Base-by-base conservation (phyloP, 306 rosid genomes). In the Ochetophila trinervis region DNA sequence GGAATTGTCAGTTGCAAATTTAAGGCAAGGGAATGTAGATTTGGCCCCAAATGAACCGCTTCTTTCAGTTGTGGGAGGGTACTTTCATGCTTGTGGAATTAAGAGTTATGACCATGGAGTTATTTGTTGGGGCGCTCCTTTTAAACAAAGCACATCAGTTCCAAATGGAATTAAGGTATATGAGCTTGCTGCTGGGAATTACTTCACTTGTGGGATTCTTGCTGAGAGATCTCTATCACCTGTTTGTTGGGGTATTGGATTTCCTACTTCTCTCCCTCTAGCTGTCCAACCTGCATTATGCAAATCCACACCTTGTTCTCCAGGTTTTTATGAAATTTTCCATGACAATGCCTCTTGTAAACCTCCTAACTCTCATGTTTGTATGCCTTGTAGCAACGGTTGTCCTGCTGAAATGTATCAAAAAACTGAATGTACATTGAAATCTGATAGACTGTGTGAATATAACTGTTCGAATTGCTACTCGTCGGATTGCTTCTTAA, bases 61-160 rank as follows among this genome's bases (percentile, higher is more conserved):
- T 86, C 79, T 86, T 11, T 84, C 89, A 48, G 88, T 93, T 4
- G 96, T 86, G 8, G 98, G 98, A 62, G 98, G 97, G 48, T 89
- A 80, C 69, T 89, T 93, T 27, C 98, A 93, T 69, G 95, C 98
- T 30, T 93, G 97, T 69, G 98, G 98, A 27, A 84, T 93, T 63
- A 87, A 85, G 76, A 93, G 84, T 74, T 60, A 63, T 54, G 97
- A 86, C 60, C 93, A 67, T 10, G 87, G 82, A 23, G 91, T 93
- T 42, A 78, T 86, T 74, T 93, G 98, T 58, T 93, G 98, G 98
- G 98, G 98, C 4, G 85, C 70, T 65, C 56, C 68, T 32, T 69
- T 87, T 53, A 87, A 87, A 60, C 79, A 81, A 60, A 87, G 96
- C 70, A 81, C 97, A 7, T 77, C 83, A 9, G 65, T 74, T 58